Conservation (phyloP, 768 basidiomycete species). For the Peribolospora baueri region DNA sequence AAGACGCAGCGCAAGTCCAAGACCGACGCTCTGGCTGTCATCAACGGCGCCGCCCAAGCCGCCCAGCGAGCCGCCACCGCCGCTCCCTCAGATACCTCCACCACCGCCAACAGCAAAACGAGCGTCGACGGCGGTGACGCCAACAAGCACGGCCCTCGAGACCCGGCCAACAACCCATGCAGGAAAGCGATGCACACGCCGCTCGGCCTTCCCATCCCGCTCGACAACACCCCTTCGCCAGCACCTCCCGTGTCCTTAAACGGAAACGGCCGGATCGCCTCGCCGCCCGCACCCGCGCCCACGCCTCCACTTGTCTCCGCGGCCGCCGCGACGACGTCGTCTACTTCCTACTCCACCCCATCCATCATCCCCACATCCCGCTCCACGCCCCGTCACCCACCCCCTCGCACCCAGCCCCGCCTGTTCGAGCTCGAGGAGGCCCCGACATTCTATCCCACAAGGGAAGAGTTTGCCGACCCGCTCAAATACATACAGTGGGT, state of each 20-base stretch:
- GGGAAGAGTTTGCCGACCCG: conserved; percentile 82
- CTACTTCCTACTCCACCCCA: no score
- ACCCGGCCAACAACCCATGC: conserved; percentile 2
- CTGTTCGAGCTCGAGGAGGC: conserved; percentile 74
- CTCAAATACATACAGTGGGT: conserved; percentile 59
- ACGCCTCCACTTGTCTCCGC: no score
- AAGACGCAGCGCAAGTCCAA: conserved; percentile 44
- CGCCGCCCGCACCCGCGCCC: no score
- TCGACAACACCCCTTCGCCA: no score
- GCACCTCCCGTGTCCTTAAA: no score
- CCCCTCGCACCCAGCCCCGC: conserved; percentile 16
- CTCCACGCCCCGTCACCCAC: conserved; percentile 8
- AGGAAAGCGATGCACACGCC: background rate
- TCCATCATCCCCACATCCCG: no score
- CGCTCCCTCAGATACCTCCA: conserved; percentile 33
- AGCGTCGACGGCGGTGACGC: conserved; percentile 20
- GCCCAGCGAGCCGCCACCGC: no score
- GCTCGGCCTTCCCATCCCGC: no score
- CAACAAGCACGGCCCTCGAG: conserved; percentile 2
- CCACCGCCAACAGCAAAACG: conserved; percentile 31
- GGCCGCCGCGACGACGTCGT: no score
- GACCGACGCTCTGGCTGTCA: conserved; percentile 57
- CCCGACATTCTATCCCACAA: conserved; percentile 63
- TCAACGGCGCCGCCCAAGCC: conserved; percentile 24
- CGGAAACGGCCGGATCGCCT: no score